A percentile compares a stretch with the other conserved stretches of the same genome.
Evolutionary conservation across 202 grass and related monocot species (phyloP).

Genomic region (Cymbopogon flexuosus): DNA sequence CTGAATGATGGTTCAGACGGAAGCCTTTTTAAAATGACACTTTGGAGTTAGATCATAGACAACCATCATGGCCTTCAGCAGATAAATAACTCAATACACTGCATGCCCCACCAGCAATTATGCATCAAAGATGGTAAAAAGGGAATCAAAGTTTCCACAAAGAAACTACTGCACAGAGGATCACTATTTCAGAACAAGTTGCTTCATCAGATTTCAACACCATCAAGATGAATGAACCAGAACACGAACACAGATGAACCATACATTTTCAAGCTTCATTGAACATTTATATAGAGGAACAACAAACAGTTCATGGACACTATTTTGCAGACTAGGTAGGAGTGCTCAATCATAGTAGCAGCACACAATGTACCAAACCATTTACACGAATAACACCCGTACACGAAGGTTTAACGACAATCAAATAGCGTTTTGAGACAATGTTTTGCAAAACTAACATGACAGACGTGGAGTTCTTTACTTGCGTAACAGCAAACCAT

Average conservation of each 20-base stretch:
- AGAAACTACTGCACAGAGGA: constrained; percentile 7
- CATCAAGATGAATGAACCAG: constrained; percentile 12
- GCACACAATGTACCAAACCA: constrained; percentile 36
- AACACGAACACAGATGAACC: constrained; percentile 3
- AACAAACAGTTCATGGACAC: constrained; percentile 24
- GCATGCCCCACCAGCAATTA: constrained; percentile 37
- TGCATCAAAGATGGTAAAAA: constrained; percentile 25
- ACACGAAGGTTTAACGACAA: constrained; percentile 42
- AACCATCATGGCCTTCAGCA: constrained; percentile 54
- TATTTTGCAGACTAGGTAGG: constrained; percentile 30
- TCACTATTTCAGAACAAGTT: not conserved
- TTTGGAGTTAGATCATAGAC: constrained; percentile 20
- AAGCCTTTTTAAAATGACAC: constrained; percentile 35
- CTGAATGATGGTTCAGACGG: constrained; percentile 45
- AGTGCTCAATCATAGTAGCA: constrained; percentile 34
- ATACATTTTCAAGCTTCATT: constrained; percentile 38
- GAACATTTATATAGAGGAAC: constrained; percentile 28
- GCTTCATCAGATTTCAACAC: not conserved
- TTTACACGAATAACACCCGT: constrained; percentile 50
- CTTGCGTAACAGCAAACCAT: constrained; percentile 32
- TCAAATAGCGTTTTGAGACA: constrained; percentile 38
- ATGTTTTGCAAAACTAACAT: constrained; percentile 35
- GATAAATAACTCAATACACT: constrained; percentile 41
- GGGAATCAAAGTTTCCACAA: not conserved
- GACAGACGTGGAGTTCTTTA: constrained; percentile 26